Evolutionary conservation across 352 stramenopile genomes (phyloP), one percentile per base, ranked within the genome.

Genomic region (Pythium folliculosum): DNA sequence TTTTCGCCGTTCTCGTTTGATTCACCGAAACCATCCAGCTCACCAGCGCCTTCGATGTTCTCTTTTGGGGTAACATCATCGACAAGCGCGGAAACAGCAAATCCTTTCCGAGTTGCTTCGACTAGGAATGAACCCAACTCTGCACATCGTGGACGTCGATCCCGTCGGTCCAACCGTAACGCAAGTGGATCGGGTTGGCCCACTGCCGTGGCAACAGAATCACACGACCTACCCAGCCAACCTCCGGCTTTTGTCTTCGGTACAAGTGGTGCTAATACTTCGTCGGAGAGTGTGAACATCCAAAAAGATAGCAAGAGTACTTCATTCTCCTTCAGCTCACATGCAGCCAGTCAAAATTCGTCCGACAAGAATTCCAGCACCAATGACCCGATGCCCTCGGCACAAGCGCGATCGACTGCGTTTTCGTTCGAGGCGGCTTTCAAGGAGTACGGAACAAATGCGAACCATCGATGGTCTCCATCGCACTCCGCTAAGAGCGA

Each of bases 381-480:
- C 19, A 13, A 50, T 14, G 44, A 17, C 12, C 6, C 19, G 44
- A 5, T 5, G 12, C 5, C 19, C 23, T 2, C n/a, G 12, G 21
- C 44, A 27, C 51, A 45, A n/a, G 43, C 30, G 13, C 60, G 37
- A 43, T 54, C 49, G 14, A 40, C 50, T 25, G 65, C 64, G 25
- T 70, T 70, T 32, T 65, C 64, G 6, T 70, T 70, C n/a, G 56
- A 65, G 22, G 30, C n/a, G 25, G 64, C 64, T 2, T 70, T 70
- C 50, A 65, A 65, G n/a, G 64, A 70, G 5, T 61, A 61, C 22
- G 17, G 5, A 32, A 32, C 30, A 47, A 1, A 32, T 13, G n/a
- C 32, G 25, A 53, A 23, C 16, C 49, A 40, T 40, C 38, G 12
- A 19, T 45, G 38, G 38, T 19, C 12, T 45, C 3, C 38, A 19